These are phyloP conservation scores for Thermothielavioides terrestris DNA, from an alignment of 495 filamentous ascomycete species.

Conservation along the genomic window DNA sequence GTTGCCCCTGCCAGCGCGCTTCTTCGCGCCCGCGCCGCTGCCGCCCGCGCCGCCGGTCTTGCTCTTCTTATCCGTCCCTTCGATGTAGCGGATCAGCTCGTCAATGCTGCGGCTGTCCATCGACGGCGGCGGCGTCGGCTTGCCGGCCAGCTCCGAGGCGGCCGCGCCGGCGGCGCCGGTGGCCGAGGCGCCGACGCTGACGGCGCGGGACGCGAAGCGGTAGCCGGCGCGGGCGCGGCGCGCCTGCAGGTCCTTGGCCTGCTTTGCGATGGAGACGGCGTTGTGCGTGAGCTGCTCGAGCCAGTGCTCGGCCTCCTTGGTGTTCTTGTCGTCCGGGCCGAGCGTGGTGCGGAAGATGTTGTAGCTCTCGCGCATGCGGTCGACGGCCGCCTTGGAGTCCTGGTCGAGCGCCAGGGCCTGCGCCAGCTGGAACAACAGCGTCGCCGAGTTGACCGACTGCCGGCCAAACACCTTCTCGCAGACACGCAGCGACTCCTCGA, in stretches of 20 bases:
- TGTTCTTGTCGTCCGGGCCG: slow-evolving; percentile 85
- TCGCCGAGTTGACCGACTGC: slow-evolving; percentile 85
- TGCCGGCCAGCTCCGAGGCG: slow-evolving; percentile 15
- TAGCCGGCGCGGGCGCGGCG: slow-evolving; percentile 52
- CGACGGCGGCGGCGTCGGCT: slow-evolving; percentile 27
- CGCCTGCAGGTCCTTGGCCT: slow-evolving; percentile 75
- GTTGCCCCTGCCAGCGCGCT: slow-evolving; percentile 57
- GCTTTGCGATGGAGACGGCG: slow-evolving; percentile 86
- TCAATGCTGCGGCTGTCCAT: slow-evolving; percentile 16
- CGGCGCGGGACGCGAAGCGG: slow-evolving; percentile 40
- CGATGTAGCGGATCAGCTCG: slow-evolving; percentile 18
- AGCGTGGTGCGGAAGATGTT: slow-evolving; percentile 84
- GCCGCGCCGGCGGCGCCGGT: slow-evolving; percentile 20
- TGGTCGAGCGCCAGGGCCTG: slow-evolving; percentile 90
- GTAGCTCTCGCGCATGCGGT: slow-evolving; percentile 88
- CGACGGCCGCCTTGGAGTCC: slow-evolving; percentile 80
- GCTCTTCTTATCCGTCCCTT: slow-evolving; percentile 19
- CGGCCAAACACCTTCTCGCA: slow-evolving; percentile 83
- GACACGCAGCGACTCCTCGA: slow-evolving; percentile 79
- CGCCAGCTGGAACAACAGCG: slow-evolving; percentile 90
- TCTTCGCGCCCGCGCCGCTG: slow-evolving; percentile 60
- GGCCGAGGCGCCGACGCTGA: slow-evolving; percentile 34
- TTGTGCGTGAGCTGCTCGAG: slow-evolving; percentile 93
- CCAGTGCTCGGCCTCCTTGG: slow-evolving; percentile 89
- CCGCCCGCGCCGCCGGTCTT: slow-evolving; percentile 51